A percentile compares a stretch with the other conserved stretches of the same genome.
Evolutionary conservation across 2,329 filamentous ascomycete species (phyloP).

Genomic region (Colletotrichum musicola): DNA sequence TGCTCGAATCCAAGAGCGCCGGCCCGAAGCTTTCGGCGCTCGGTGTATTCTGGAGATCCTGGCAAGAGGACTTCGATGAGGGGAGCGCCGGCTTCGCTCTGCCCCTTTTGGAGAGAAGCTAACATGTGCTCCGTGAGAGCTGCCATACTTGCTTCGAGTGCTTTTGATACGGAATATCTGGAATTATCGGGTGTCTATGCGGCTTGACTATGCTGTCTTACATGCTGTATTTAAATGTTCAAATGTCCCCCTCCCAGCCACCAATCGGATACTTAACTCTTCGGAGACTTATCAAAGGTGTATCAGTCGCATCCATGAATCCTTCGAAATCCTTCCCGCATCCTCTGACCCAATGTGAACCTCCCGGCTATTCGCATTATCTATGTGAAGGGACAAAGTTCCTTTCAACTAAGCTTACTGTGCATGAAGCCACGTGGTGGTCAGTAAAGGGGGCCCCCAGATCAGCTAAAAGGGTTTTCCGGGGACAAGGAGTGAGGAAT

Average conservation of each 20-base stretch:
- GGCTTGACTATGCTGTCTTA: neutral
- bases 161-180: too few species aligned
- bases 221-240: neutral
- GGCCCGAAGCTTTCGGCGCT: slow-evolving; percentile 8
- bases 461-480: too few species aligned
- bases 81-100: neutral
- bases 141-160: neutral
- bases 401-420: too few species aligned
- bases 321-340: neutral
- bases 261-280: neutral
- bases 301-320: neutral
- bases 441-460: too few species aligned
- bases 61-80: neutral
- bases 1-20: slow-evolving; percentile 10
- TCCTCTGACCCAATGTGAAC: neutral
- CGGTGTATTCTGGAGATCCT: neutral
- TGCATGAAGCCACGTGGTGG: too few species aligned
- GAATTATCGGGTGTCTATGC: neutral
- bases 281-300: neutral
- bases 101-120: neutral
- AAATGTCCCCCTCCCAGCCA: too few species aligned
- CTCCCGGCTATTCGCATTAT: too few species aligned
- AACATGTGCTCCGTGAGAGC: slow-evolving; percentile 3
- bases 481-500: too few species aligned
- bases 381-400: too few species aligned